Base-by-base conservation (phyloP, 257 asterid species). In the Leptodermis oblonga region DNA sequence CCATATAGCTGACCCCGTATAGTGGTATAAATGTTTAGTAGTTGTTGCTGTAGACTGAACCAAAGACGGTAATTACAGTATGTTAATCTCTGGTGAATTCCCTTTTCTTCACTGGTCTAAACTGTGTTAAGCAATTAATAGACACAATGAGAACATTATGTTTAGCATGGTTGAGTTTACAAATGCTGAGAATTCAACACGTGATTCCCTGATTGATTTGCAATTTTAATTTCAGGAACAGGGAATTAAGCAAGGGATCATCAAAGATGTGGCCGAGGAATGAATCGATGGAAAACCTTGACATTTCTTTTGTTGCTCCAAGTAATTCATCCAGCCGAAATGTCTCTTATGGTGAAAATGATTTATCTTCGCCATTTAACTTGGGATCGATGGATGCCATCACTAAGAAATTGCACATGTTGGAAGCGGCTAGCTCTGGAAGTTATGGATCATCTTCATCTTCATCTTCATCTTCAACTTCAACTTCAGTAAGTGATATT, bases 401-500 rank as follows among this genome's bases (percentile, higher is more conserved):
- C 17, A 71, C 65, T 22, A 74, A 72, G 25, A 75, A 73, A 46
- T 28, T 63, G 31, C 80, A 55, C 36, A 58, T 62, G 18, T 70
- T 68, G 54, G 83, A 75, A 49, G 49, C 46, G 33, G 80, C 71
- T 51, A 68, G 20, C 61, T 64, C 59, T 49, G 67, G 33, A 17
- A 67, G 73, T 22, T 55, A 79, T 33, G n/a, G 51, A n/a, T 17
- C 75, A 28, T 74, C 84, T 61, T 17, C 75, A 28, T 74, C 84
- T 61, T 17, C 75, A 28, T 74, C 84, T 61, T 17, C 75, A 28
- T 74, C 84, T 61, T n/a, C n/a, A n/a, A n/a, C n/a, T n/a, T n/a
- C n/a, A n/a, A n/a, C n/a, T n/a, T 18, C 82, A 14, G 88, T 87
- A 70, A 81, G 84, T 81, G 75, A 37, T 41, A 48, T 45, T 54